phyloP scores from a whole-genome alignment of 1,139 yeast species.

The Scheffersomyces illinoinensis region DNA sequence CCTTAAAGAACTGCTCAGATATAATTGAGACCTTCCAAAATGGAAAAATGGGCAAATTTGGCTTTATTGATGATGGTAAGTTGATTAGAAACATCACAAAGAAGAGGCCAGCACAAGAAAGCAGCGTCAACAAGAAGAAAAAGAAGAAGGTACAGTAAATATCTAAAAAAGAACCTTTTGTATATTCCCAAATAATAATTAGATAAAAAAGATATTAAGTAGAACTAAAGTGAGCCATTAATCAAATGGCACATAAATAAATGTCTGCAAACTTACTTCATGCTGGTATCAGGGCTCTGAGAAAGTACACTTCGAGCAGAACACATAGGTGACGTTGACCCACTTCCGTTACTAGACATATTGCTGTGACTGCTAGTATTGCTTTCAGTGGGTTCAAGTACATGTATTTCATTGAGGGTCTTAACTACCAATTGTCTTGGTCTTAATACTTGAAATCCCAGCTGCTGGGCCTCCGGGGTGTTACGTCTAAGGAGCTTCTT shows the following conservation, averaged over 20 bases:
- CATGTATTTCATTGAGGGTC: conserved; percentile 4
- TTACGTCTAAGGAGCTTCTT: conserved; percentile 5
- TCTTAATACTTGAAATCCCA: conserved; percentile 44
- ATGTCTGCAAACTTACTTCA: not conserved
- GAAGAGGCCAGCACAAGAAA: conserved; percentile 39
- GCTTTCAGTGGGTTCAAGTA: not conserved
- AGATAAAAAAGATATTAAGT: not conserved
- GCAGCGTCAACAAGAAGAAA: conserved; percentile 8
- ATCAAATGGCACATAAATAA: not conserved
- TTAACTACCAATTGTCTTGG: conserved; percentile 42
- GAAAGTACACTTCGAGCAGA: not conserved
- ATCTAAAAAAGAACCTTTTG: not conserved
- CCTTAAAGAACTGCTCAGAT: conserved; percentile 45
- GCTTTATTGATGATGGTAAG: conserved; percentile 57
- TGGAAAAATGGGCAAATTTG: conserved; percentile 21
- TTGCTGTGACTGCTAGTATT: not conserved
- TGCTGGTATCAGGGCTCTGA: not conserved
- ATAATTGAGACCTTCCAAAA: conserved; percentile 30
- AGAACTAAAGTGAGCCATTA: not conserved
- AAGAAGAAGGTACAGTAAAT: conserved; percentile 2
- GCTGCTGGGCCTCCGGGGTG: not conserved
- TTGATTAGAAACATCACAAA: conserved; percentile 57
- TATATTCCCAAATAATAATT: not conserved
- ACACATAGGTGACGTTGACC: not conserved
- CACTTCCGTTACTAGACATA: not conserved